Evolutionary conservation across 768 basidiomycete species (phyloP), one percentile per base, ranked within the genome.

Genomic region (Phanerochaete sordida): DNA sequence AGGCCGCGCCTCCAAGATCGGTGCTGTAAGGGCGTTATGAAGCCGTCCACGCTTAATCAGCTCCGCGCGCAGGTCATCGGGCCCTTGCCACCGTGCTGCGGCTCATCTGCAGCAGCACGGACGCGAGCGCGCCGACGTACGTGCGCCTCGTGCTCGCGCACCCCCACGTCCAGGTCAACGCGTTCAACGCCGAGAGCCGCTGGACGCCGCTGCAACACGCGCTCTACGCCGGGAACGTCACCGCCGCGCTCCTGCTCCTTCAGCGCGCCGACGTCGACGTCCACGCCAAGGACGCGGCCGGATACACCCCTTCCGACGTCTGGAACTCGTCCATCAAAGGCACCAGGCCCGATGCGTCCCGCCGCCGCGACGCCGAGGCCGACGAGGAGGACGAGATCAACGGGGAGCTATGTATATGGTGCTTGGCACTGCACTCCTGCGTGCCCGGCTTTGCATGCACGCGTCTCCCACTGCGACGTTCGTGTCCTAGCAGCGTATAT

Each of bases 181-280:
- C 90, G 7, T 75, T 77, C 44, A 95, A 99, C 72, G 71, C 71
- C 56, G 96, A 98, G 78, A 91, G 84, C 59, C 88, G 88, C 58
- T 98, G 94, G 91, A 96, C 93, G 0, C 83, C 95, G 7, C 76
- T 98, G 23, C 96, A 99, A 67, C 78, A 94, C 50, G 92, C 92
- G 1, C 72, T 95, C 65, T 97, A 94, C 69, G 72, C 78, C 37
- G 92, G 91, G 0, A 93, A 94, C 65, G 61, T 95, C 9, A 78
- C 86, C 50, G 81, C 83, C 47, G 88, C 82, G 85, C 74, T 91
- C 48, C 77, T 95, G 37, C 81, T 98, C 7, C 74, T 97, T 54
- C 84, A 88, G 66, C 84, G 86, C 39, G 67, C 80, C 23, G 93
- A 96, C 66, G 84, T 84, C 24, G 91, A 97, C 70, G 73, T 77